Base-by-base conservation (phyloP, 148 eudicot species). In the Persicaria tinctoria region DNA sequence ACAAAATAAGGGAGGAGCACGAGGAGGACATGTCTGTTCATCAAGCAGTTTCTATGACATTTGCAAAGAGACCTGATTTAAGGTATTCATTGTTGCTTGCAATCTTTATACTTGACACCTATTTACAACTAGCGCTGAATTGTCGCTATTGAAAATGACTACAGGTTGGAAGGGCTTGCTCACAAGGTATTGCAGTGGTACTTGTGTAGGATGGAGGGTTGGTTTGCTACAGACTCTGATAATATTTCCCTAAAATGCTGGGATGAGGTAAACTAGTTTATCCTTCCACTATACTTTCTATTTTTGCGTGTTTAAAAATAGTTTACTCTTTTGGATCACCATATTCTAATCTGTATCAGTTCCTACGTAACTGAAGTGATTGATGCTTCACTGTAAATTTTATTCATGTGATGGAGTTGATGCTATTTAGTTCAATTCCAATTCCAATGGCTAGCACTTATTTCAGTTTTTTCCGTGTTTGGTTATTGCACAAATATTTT, bases 181-280 rank as follows among this genome's bases (percentile, higher is more conserved):
- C 88, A 96, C 79, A 96, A 90, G 84, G 99, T 96, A 78, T 79
- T 96, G 79, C 99, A 96, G 85, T 96, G 99, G 99, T 96, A 96
- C 89, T 86, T 96, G 44, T 96, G 99, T 86, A 84, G 99, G 86
- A 96, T 96, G 99, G 99, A 96, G 84, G 99, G 99, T 51, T 96
- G 99, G 99, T 92, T 92, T 84, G 94, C 99, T 60, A 91, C 99
- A 51, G 99, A 96, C 89, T 91, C 99, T 72, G 99, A 90, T 77
- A 92, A 97, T 46, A 96, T 96, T 68, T 96, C 99, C 41, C 84
- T 91, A 46, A 89, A 89, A 81, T 70, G 86, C 78, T 96, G 99
- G 99, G 99, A 96, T 76, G 79, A 96, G 97, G 99, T 84, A 85
- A 44, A 68, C 14, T 44, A 49, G 46, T 51, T 55, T 56, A 4